Conservation (phyloP, 2,329 filamentous ascomycete genomes). For the Ilyonectria robusta region DNA sequence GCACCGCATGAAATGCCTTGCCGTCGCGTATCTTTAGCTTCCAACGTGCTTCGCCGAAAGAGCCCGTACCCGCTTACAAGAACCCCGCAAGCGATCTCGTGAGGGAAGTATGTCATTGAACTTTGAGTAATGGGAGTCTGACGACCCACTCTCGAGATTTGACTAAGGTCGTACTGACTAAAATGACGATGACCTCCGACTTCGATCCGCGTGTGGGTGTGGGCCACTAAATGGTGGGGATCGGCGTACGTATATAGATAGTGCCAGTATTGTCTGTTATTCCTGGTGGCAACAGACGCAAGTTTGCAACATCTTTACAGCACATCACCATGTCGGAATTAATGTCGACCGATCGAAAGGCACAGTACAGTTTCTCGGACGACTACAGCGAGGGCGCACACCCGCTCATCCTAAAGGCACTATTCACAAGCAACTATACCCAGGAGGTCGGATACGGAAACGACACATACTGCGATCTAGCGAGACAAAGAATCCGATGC, state of each 20-base stretch:
- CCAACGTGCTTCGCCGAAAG: neutral
- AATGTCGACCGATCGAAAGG: constrained; percentile 27
- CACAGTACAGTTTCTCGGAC: constrained; percentile 63
- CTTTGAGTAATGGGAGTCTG: constrained; percentile 15
- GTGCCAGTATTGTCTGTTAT: neutral
- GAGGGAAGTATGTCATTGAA: constrained; percentile 14
- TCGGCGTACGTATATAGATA: neutral
- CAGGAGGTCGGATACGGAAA: constrained; percentile 64
- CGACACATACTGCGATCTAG: constrained; percentile 60
- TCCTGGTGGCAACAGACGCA: neutral
- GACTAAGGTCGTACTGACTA: constrained; percentile 45
- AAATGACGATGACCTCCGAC: constrained; percentile 29
- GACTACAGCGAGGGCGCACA: constrained; percentile 68
- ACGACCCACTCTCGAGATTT: constrained; percentile 22
- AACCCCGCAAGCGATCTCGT: constrained; percentile 2
- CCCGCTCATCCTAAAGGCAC: constrained; percentile 62
- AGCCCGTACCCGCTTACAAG: neutral
- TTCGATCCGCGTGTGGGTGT: constrained; percentile 25
- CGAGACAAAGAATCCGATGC: constrained; percentile 57
- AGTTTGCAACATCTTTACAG: neutral
- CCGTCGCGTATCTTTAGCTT: neutral
- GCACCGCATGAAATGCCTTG: neutral
- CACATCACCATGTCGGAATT: constrained; percentile 37
- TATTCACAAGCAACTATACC: constrained; percentile 59
- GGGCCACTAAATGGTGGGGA: constrained; percentile 33